Base-by-base conservation (phyloP, 1,139 yeast genomes). In the Yamadazyma kanchanaburiensis region DNA sequence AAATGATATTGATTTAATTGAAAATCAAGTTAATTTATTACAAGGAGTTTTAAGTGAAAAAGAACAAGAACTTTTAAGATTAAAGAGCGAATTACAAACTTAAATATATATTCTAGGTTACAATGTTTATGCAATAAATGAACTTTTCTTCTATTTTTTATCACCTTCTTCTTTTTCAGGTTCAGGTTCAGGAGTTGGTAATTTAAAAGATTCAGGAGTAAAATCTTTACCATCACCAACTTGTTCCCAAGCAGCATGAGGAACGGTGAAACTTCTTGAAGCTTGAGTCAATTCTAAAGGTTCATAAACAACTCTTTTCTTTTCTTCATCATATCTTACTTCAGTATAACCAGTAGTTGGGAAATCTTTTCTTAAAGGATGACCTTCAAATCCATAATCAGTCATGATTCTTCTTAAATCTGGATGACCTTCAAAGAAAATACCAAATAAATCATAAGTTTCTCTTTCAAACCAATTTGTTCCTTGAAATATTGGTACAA, bases 381-480 rank as follows among this genome's bases (percentile, higher is more conserved):
- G 94, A 33, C 95, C 95, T 59, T 84, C 94, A 49, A 86, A 86
- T 21, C 95, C 95, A 58, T 86, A 86, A 62, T 86, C 95, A 31
- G 95, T 86, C 79, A 86, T 74, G 55, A 86, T 84, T 64, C 95
- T 74, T 65, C 95, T 80, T 53, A 86, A 70, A 60, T 86, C 95
- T 8, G 95, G 95, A 58, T 86, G 95, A 39, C 82, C 85, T 56
- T 82, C 91, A 51, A 86, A 86, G 61, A 85, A 85, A 40, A 86
- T 75, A 28, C 95, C 95, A 53, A 74, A 85, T 74, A 85, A 70
- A 55, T 85, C 95, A 56, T 83, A 85, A 10, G 94, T 79, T 58
- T 85, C 95, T 58, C 95, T 76, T 64, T 85, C 95, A 53, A 76
- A 82, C 95, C 95, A 86, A 63, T 86, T 85, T 40, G 88, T 82